phyloP scores from a whole-genome alignment of 345 rosid species.

The Eucalyptus erythrocorys region DNA sequence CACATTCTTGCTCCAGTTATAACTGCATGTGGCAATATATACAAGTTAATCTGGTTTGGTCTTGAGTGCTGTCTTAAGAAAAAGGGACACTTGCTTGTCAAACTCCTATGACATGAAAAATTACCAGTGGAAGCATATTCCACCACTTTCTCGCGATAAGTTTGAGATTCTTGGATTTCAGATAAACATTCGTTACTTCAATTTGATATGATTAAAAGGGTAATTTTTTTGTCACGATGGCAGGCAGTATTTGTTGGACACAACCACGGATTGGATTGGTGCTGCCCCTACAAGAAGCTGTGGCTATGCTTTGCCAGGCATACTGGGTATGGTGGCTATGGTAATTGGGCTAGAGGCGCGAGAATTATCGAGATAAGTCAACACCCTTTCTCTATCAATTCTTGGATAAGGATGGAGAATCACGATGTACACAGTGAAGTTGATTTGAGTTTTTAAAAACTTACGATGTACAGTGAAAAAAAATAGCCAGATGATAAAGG shows the following conservation, averaged over 20 bases:
- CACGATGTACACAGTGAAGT: conserved; percentile 50
- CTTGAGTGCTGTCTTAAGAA: not conserved
- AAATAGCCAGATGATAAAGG: not conserved
- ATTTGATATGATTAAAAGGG: not conserved
- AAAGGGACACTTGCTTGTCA: not conserved
- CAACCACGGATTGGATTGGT: conserved; percentile 96
- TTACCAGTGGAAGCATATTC: not conserved
- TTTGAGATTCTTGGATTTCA: not conserved
- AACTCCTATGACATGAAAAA: not conserved
- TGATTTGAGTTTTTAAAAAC: conserved; percentile 14
- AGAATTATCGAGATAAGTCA: conserved; percentile 65
- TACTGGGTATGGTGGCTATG: conserved; percentile 82
- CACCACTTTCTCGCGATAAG: not conserved
- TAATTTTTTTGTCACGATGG: not conserved
- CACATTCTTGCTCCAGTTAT: not conserved
- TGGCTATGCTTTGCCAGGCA: conserved; percentile 98
- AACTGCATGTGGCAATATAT: not conserved
- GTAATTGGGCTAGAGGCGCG: conserved; percentile 78
- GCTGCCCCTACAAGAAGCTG: conserved; percentile 59
- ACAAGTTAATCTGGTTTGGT: not conserved
- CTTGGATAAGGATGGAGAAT: conserved; percentile 96
- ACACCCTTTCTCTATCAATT: conserved; percentile 44
- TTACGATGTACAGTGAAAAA: not conserved
- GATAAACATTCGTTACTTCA: not conserved
- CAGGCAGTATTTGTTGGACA: conserved; percentile 92